Evolutionary conservation across 768 basidiomycete species (phyloP), one percentile per base, ranked within the genome.

Genomic region (Mycena latifolia): DNA sequence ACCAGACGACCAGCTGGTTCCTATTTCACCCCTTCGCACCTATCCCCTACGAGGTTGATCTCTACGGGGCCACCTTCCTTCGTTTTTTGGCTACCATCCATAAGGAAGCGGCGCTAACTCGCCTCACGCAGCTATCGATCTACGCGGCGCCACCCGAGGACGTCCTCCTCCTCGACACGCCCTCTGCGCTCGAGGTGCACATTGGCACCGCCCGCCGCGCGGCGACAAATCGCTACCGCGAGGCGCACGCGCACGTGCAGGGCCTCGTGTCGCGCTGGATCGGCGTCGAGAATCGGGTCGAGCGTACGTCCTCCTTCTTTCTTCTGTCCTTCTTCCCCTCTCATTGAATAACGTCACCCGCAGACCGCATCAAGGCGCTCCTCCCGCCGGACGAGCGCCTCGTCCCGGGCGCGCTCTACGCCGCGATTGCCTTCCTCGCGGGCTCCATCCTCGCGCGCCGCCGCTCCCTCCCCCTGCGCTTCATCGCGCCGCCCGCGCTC

Each of bases 381-480:
- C 79, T 95, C 17, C 90, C 94, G 0, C 85, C 89, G 0, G 84
- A 91, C 57, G 97, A 98, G 79, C 82, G 90, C 1, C 86, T 98
- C 29, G 95, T 91, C 12, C 96, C 96, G 1, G 94, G 93, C n/a
- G 73, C 92, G 6, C 89, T 98, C 58, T 98, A 97, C 81, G 91
- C 94, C 51, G 94, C 95, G 52, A 86, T 99, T 53, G 89, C 94
- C 3, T 89, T 94, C 17, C 88, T 99, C 52, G 92, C 93, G 5
- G 94, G 93, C 2, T 95, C 95, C 62, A 91, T 99, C 71, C 71
- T 98, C 61, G 88, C 92, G 0, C 91, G 96, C 46, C 92, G 91
- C 70, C 89, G 96, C 68, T 74, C 81, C 56, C 78, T 96, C 58
- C 84, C 89, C 33, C 79, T 88, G 6, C 92, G 97, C 22, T 71